These are phyloP conservation scores for Trichosphaerium sp. DNA, from an alignment of 78 protist species.

Conservation along the genomic window DNA sequence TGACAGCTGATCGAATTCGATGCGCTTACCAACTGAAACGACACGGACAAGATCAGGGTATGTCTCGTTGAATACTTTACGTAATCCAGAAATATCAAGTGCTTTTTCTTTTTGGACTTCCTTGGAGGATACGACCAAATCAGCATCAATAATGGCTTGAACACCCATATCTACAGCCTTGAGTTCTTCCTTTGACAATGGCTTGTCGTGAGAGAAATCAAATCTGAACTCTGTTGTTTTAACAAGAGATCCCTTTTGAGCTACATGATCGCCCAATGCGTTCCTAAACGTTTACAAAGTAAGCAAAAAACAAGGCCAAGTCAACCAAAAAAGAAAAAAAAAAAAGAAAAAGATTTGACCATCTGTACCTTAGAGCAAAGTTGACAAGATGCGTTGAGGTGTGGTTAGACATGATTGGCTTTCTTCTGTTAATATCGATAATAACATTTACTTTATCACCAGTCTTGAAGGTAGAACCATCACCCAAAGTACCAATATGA, in stretches of 20 bases:
- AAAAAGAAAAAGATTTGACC: no score
- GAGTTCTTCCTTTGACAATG: conserved; percentile 41
- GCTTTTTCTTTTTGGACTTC: conserved; percentile 65
- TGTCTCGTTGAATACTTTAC: conserved; percentile 85
- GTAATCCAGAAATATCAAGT: conserved; percentile 59
- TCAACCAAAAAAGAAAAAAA: no score
- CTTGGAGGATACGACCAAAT: conserved; percentile 36
- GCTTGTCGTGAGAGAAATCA: conserved; percentile 64
- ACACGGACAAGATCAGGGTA: conserved; percentile 93
- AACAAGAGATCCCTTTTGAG: conserved; percentile 89
- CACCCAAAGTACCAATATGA: conserved; percentile 68
- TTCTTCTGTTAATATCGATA: conserved; percentile 65
- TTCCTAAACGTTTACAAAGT: no score
- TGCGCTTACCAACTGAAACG: conserved; percentile 73
- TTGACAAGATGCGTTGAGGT: conserved; percentile 91
- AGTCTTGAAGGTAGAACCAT: conserved; percentile 33
- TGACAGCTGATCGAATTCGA: no score
- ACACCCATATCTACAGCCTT: conserved; percentile 36
- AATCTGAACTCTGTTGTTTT: conserved; percentile 66
- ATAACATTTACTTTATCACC: conserved; percentile 51
- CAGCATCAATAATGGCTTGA: conserved; percentile 15
- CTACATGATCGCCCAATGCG: conserved; percentile 56
- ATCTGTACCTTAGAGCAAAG: conserved; percentile 78
- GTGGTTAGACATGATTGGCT: conserved; percentile 73
- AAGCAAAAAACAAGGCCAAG: no score